Evolutionary conservation across 148 eudicot genomes (phyloP), one percentile per base, ranked within the genome.

Genomic region (Chenopodium suecicum): DNA sequence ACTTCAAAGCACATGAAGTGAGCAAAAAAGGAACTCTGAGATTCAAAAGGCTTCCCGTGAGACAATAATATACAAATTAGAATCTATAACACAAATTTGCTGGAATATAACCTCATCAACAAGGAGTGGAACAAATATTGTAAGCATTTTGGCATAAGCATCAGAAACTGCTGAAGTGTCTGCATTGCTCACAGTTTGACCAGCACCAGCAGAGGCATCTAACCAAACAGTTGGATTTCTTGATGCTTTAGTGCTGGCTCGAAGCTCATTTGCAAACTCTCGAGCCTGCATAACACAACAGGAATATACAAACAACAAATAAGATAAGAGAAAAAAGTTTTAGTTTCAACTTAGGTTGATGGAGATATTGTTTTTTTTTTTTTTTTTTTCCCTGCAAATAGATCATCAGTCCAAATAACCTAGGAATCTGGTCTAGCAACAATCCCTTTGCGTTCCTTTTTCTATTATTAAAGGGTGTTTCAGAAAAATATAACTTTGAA

Each of bases 1-100:
- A 95, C 98, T 86, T 94, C 98, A 87, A 95, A 95, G 92, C 98
- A 93, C 98, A 93, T 93, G 76, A 95, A 93, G 86, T 93, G 91
- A 23, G 98, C 96, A 84, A 95, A 93, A 83, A 95, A 95, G 52
- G 98, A 92, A 89, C 98, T 93, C 98, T 95, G 93, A 68, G 82
- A 62, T 85, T 83, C 78, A 67, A 81, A 75, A 73, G 46, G 77
- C 78, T 41, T 64, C 44, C 70, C 37, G 27, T 75, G 73, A 83
- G 72, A 81, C 68, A 82, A 14, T 47, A 68, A 9, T 19, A 14
- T 44, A 2, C n/a, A 48, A 58, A 71, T 77, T 73, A 77, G 70
- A 74, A 78, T 7, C 54, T n/a, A 50, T 48, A 68, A 47, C 34
- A 29, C 52, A 65, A 34, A 48, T 72, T 16, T 34, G 50, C 66